Base-by-base conservation (phyloP, 1,139 yeast species). In the Hyphopichia fennica region DNA sequence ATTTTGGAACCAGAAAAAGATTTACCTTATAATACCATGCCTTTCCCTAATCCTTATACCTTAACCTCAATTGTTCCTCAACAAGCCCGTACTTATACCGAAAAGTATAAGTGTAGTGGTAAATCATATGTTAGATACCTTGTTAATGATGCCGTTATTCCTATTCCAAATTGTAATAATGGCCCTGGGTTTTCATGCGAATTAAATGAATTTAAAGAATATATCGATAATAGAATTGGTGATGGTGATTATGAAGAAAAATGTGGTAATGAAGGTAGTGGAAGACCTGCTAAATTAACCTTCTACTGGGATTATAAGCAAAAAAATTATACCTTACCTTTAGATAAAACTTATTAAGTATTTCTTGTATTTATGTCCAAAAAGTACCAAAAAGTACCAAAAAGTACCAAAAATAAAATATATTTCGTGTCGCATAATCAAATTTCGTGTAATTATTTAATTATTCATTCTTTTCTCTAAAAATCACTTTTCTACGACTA, bases 171-270 rank as follows among this genome's bases (percentile, higher is more conserved):
- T 18, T 62, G 66, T 44, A 51, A 58, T 34, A 42, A 49, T 34
- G 70, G 70, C 1, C 71, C 70, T 2, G 69, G 71, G 4, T 66
- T 64, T 46, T 58, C 68, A 2, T 65, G 71, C 43, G 48, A 54
- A 42, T 47, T 65, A 35, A 40, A 45, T 8, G 58, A 60, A 34
- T 62, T 48, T 44, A 55, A 56, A 43, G 34, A 47, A 6, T 60
- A 58, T 44, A 44, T 63, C 28, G 41, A 47, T 19, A 38, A 45
- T 17, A 54, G 62, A 47, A 46, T 61, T 40, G 48, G 45, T n/a
- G 52, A 52, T 17, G 46, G 45, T 34, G 46, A 53, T 44, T 56
- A 45, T 41, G 45, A 43, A 23, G 42, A 50, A 20, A 57, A 52
- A 39, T 63, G 67, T 45, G 39, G 50, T 22, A 62, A 65, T 35